These are phyloP conservation scores for Euphorbia peplus DNA, from an alignment of 345 rosid species.

Conservation along the genomic window DNA sequence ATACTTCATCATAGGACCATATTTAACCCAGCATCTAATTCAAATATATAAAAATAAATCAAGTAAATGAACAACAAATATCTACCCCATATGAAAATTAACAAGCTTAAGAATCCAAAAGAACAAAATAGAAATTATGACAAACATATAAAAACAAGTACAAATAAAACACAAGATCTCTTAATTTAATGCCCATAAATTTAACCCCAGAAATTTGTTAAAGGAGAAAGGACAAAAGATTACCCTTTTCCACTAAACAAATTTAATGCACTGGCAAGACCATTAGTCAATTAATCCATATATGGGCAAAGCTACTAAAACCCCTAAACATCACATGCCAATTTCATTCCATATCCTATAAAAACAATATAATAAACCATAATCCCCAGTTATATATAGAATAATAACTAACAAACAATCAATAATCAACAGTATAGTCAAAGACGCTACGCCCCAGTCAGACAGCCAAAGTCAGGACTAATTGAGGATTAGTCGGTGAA, in stretches of 20 bases:
- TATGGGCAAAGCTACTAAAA: background rate
- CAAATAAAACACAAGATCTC: background rate
- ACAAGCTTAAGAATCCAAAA: background rate
- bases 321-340: background rate
- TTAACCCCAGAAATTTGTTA: background rate
- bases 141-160: no score
- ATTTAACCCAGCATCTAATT: background rate
- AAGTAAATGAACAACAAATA: background rate
- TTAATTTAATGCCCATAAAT: background rate
- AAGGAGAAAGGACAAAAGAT: background rate
- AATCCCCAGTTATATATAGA: background rate
- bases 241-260: background rate
- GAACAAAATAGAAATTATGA: no score
- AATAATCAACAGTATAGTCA: no score
- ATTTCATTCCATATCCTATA: no score
- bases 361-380: no score
- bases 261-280: background rate
- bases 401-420: no score
- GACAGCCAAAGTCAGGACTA: no score
- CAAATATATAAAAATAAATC: background rate
- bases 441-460: no score
- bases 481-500: no score
- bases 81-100: no score
- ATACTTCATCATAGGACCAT: background rate
- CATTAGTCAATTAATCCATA: background rate